A percentile compares a stretch with the other conserved stretches of the same genome.
phyloP scores from a whole-genome alignment of 1,284 basidiomycete genomes.

The Cryptococcus sp. region DNA sequence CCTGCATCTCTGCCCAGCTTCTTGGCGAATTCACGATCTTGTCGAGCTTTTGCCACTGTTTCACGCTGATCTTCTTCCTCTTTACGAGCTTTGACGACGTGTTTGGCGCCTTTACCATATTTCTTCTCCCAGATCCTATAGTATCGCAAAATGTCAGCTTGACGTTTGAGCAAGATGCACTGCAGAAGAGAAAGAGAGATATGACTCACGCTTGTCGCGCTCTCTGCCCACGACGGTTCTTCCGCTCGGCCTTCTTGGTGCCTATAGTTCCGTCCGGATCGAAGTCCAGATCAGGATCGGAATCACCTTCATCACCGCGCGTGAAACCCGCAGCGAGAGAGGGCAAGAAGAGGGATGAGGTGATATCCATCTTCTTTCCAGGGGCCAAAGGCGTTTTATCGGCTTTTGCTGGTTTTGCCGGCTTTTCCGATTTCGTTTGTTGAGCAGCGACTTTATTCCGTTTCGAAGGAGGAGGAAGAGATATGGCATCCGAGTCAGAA shows the following conservation, averaged over 20 bases:
- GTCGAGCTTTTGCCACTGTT: constrained; percentile 8
- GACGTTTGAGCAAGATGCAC: background rate
- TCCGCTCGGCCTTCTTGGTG: constrained; percentile 61
- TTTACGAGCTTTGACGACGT: constrained; percentile 67
- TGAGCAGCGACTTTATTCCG: constrained; percentile 23
- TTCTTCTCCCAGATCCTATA: constrained; percentile 95
- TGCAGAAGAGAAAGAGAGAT: background rate
- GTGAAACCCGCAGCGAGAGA: constrained; percentile 82
- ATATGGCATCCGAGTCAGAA: constrained; percentile 22
- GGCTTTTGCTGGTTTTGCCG: constrained; percentile 16
- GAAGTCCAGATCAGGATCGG: constrained; percentile 73
- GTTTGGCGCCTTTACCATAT: constrained; percentile 86
- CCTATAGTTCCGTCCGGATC: constrained; percentile 56
- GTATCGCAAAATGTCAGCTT: constrained; percentile 5
- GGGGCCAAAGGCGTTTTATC: constrained; percentile 1
- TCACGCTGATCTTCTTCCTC: constrained; percentile 25
- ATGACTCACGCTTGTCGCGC: constrained; percentile 81
- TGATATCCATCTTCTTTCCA: constrained; percentile 23
- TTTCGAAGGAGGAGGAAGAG: constrained; percentile 20
- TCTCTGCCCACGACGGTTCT: constrained; percentile 88
- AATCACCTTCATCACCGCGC: constrained; percentile 70
- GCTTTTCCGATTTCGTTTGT: background rate
- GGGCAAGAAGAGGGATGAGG: constrained; percentile 79
- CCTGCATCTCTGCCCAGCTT: constrained; percentile 24
- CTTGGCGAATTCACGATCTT: constrained; percentile 15